Conservation (phyloP, 208 protist species). For the Novymonas esmeraldas region DNA sequence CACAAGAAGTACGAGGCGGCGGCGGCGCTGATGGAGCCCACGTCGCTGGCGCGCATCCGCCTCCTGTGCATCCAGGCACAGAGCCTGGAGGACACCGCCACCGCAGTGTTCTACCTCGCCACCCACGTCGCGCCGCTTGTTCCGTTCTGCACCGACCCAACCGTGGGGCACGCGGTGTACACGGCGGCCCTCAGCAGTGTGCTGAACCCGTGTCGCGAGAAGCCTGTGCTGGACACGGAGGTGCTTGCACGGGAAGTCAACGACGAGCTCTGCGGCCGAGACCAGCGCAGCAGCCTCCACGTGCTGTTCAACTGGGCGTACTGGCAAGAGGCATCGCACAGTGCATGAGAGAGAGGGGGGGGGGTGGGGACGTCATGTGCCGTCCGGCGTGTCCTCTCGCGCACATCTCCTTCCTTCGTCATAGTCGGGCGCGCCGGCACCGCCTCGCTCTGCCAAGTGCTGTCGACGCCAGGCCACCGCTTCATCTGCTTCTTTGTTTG, state of each 20-base stretch:
- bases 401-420: too few relatives aligned
- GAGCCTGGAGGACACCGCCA: conserved; percentile 21
- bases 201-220: conserved; percentile 24
- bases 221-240: conserved; percentile 12
- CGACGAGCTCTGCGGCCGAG: conserved; percentile 49
- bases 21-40: conserved; percentile 45
- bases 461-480: too few relatives aligned
- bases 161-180: conserved; percentile 37
- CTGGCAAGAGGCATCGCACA: conserved; percentile 41
- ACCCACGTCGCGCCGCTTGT: conserved; percentile 53
- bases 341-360: too few relatives aligned
- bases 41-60: conserved; percentile 52
- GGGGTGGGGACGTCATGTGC: too few relatives aligned
- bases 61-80: conserved; percentile 65
- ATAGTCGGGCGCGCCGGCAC: too few relatives aligned
- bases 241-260: conserved; percentile 67
- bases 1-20: conserved; percentile 46
- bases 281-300: conserved; percentile 53
- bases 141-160: conserved; percentile 34
- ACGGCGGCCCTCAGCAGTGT: conserved; percentile 20
- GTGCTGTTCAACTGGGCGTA: conserved; percentile 73
- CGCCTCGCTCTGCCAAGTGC: too few relatives aligned
- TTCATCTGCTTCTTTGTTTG: too few relatives aligned
- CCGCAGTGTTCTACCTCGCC: conserved; percentile 44
- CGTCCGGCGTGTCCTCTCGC: too few relatives aligned